Percentiles rank a stretch among this genome's conserved stretches.
phyloP scores from a whole-genome alignment of 1,284 basidiomycete genomes.

The Pseudozyma thailandica region DNA sequence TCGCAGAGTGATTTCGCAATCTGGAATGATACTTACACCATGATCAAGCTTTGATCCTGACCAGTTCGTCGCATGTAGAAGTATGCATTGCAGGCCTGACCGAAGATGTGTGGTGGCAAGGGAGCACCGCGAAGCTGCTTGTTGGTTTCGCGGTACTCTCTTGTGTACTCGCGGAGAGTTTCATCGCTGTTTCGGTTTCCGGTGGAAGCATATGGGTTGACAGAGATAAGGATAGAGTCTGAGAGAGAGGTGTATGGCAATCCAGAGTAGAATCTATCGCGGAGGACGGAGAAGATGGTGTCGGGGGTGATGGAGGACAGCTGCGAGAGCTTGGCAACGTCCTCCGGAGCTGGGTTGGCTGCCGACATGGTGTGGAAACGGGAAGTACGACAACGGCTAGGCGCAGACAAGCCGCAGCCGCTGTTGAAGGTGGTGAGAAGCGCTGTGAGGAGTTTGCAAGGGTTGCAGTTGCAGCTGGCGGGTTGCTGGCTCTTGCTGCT shows the following conservation, averaged over 20 bases:
- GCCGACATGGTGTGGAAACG: constrained; percentile 24
- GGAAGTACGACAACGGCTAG: constrained; percentile 13
- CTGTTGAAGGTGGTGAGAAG: neutral
- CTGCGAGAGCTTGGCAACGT: constrained; percentile 51
- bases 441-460: neutral
- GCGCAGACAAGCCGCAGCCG: constrained; percentile 24
- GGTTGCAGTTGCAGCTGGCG: neutral
- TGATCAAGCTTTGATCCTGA: constrained; percentile 85
- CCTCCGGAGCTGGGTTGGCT: constrained; percentile 30
- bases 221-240: constrained; percentile 61
- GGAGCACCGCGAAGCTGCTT: constrained; percentile 33
- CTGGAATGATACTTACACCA: constrained; percentile 52
- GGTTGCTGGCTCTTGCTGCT: too few relatives aligned
- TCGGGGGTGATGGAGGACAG: constrained; percentile 48
- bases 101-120: constrained; percentile 85
- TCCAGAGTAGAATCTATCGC: constrained; percentile 60
- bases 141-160: constrained; percentile 60
- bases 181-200: constrained; percentile 65
- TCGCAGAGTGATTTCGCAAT: neutral
- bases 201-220: constrained; percentile 63
- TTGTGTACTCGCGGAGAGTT: constrained; percentile 59
- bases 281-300: constrained; percentile 54
- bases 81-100: constrained; percentile 88
- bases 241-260: constrained; percentile 63
- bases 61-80: constrained; percentile 94